These are phyloP conservation scores for Entonaema liquescens DNA, from an alignment of 495 filamentous ascomycete genomes.

Conservation along the genomic window DNA sequence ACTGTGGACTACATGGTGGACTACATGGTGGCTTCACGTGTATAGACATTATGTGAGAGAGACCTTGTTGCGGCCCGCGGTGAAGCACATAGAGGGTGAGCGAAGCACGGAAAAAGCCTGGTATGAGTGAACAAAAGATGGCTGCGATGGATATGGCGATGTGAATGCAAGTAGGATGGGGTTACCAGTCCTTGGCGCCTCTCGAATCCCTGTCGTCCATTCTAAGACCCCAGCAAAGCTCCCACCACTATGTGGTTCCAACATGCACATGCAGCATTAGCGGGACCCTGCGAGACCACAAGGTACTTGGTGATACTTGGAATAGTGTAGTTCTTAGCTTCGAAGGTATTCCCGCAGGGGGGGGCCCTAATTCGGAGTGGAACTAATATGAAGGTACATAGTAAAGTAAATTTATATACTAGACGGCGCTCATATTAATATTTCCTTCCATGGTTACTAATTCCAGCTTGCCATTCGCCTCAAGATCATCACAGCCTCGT, in stretches of 20 bases:
- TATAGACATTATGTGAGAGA: conserved; percentile 17
- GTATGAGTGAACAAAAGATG: conserved; percentile 26
- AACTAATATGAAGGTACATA: conserved; percentile 14
- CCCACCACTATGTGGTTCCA: conserved; percentile 42
- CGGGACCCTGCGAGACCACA: conserved; percentile 39
- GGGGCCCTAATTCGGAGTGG: conserved; percentile 18
- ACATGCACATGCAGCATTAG: conserved; percentile 39
- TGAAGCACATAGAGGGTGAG: conserved; percentile 24
- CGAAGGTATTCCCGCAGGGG: conserved; percentile 16
- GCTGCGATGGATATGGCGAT: conserved; percentile 39
- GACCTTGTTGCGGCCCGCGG: conserved; percentile 21
- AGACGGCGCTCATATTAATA: conserved; percentile 17
- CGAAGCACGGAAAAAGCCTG: conserved; percentile 12
- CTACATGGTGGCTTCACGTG: conserved; percentile 34
- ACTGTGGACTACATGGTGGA: not conserved
- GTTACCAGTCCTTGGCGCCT: conserved; percentile 44
- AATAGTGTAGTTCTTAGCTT: conserved; percentile 22
- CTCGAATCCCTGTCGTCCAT: conserved; percentile 40
- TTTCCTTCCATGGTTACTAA: conserved; percentile 14
- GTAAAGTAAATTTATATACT: conserved; percentile 28
- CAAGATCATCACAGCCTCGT: conserved; percentile 14
- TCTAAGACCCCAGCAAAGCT: conserved; percentile 37
- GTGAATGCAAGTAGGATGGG: conserved; percentile 41
- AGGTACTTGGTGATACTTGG: conserved; percentile 45
- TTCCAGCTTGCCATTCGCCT: conserved; percentile 11